Base-by-base conservation (phyloP, 805 yeast species). In the Starmerella asiatica region DNA sequence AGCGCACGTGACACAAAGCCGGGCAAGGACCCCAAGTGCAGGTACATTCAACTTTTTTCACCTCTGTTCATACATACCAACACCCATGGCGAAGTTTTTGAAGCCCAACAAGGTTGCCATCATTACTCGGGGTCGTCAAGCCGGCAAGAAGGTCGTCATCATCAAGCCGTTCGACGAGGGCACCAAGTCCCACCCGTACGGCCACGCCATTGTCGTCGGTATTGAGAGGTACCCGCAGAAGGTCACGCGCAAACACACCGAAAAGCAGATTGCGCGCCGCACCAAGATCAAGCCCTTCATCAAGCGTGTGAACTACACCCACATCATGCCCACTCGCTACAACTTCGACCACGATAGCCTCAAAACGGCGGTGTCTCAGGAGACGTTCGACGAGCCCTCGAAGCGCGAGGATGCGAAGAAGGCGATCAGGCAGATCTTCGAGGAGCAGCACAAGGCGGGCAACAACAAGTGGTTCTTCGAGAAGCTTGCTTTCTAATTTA, bases 381-480 rank as follows among this genome's bases (percentile, higher is more conserved):
- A 88, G 68, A 75, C 97, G 62, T 80, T 91, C 68, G 75, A 74
- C 64, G 96, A 91, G 76, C 95, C 97, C 70, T 74, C 96, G 55
- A 95, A 86, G 73, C 81, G 93, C 69, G 93, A 79, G 71, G 96
- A 88, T 68, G 97, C 97, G 65, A 91, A 86, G 82, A 88, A 91
- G 77, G 86, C 79, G 65, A 84, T 91, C 69, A 91, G 84, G 83
- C 82, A 86, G 78, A 94, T 94, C 67, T 88, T 91, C 65, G 98
- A 91, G 75, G 94, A 88, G 75, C 84, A 85, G 78, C 94, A 88
- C 77, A 93, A 58, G 57, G 84, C 95, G 65, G 98, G 98, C 69
- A 85, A 91, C 81, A 88, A 88, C 86, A 86, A 85, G 75, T 91
- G 98, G 98, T 91, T 91, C 78, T 91, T 91, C 86, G 78, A 94